Evolutionary conservation across 805 yeast species (phyloP).

Genomic region (Barnettozyma pratensis): DNA sequence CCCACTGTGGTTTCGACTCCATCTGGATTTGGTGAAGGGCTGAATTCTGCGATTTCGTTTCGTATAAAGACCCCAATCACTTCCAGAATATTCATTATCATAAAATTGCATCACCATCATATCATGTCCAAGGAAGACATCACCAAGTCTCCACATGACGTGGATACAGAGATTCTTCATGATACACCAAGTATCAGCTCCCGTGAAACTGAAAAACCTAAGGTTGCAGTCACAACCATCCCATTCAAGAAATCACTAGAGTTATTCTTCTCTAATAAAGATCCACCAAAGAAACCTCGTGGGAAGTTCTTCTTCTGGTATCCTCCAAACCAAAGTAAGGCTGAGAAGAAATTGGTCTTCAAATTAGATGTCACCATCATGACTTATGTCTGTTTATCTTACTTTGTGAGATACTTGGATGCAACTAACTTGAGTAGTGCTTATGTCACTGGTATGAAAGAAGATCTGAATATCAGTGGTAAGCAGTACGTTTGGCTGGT

Average conservation of each 20-base stretch:
- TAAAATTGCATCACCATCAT: no score
- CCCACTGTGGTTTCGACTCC: no score
- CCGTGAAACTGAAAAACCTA: neutral
- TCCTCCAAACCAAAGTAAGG: conserved; percentile 7
- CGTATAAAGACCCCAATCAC: neutral
- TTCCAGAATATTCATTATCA: neutral
- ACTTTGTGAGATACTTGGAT: conserved; percentile 45
- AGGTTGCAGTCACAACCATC: conserved; percentile 1
- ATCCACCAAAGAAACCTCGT: conserved; percentile 10
- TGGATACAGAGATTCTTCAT: neutral
- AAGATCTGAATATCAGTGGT: conserved; percentile 44
- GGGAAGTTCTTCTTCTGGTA: conserved; percentile 16
- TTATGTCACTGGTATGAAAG: conserved; percentile 50
- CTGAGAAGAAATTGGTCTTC: conserved; percentile 7
- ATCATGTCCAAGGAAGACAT: neutral
- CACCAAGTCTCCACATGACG: neutral
- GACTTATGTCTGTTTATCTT: conserved; percentile 12
- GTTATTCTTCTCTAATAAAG: conserved; percentile 13
- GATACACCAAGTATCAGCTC: neutral
- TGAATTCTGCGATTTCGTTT: no score
- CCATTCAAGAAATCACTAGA: conserved; percentile 10
- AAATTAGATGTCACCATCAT: conserved; percentile 12
- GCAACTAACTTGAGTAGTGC: conserved; percentile 54
- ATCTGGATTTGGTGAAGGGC: no score
- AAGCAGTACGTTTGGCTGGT: conserved; percentile 30